Evolutionary conservation across 345 rosid genomes (phyloP), one percentile per base, ranked within the genome.

Genomic region (Hirschfeldia incana): DNA sequence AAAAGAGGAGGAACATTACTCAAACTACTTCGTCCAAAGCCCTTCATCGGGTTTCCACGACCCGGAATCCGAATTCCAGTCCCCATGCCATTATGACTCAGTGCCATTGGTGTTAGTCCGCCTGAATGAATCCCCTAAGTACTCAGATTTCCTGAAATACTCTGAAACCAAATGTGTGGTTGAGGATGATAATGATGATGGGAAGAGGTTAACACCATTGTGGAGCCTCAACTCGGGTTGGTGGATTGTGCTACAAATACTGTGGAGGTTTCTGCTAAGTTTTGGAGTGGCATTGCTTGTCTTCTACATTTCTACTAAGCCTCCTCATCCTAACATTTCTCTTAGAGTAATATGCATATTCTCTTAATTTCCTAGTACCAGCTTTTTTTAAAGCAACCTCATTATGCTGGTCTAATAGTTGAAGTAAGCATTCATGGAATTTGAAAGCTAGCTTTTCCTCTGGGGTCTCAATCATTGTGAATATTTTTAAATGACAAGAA

Each of bases 241-340:
- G 5, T 92, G 97, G 98, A 77, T 90, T 44, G 80, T 72, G 62
- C 44, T 88, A 71, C 98, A 92, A 85, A 70, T 92, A 58, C 12
- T 69, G 70, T 94, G 98, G 97, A 90, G 98, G 81, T 76, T 94
- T 42, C 9, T 87, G 60, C 39, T 92, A 67, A 92, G 98, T 82
- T 79, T 92, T 75, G 88, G 84, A 28, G 73, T 88, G 59, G 94
- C 94, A 27, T 82, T 94, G 87, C 93, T 94, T 7, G 91, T 94
- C 7, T 94, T 90, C 84, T 94, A 88, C 83, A 53, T 87, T 55
- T 88, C 91, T n/a, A 87, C 96, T 10, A 90, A 92, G 60, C 98
- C 98, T 32, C 92, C 98, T 17, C 83, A 83, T 16, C 98, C 98
- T 11, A 59, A 78, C 32, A 53, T 92, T 8, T 89, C 91, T n/a